Evolutionary conservation across 2,329 filamentous ascomycete genomes (phyloP).

Genomic region (Fusarium ramigenum): DNA sequence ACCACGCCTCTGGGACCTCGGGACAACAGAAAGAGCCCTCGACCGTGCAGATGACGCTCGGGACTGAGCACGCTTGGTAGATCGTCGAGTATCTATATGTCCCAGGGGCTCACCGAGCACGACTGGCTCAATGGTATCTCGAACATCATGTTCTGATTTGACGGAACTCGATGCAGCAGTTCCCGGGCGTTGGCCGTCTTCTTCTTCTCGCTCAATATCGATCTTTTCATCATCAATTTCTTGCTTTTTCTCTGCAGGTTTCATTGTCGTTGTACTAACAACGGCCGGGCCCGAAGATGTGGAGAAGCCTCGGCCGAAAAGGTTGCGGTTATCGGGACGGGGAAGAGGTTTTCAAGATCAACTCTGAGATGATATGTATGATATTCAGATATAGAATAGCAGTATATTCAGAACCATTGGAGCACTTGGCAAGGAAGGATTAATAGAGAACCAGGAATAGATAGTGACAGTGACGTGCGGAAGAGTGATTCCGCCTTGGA

Average conservation of each 20-base stretch:
- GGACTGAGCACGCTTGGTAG: constrained; percentile 40
- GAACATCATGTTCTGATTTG: constrained; percentile 21
- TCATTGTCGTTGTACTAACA: constrained; percentile 10
- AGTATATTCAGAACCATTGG: background rate
- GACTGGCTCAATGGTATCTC: constrained; percentile 33
- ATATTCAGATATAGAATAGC: background rate
- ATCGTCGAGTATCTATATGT: constrained; percentile 35
- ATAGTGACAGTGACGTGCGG: constrained; percentile 1
- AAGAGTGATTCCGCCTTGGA: constrained; percentile 30
- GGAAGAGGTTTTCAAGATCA: background rate
- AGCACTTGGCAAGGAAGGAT: background rate
- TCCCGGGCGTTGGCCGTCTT: constrained; percentile 5
- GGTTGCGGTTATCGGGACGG: constrained; percentile 14
- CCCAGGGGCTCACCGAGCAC: constrained; percentile 36
- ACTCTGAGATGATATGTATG: background rate
- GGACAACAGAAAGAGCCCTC: constrained; percentile 51
- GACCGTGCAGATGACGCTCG: constrained; percentile 53
- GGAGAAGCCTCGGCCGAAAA: constrained; percentile 23
- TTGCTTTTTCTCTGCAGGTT: constrained; percentile 6
- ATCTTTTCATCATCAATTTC: constrained; percentile 24
- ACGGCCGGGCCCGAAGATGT: constrained; percentile 36
- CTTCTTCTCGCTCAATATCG: constrained; percentile 24
- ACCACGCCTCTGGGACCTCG: constrained; percentile 68
- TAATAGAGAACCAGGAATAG: background rate
- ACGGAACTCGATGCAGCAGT: constrained; percentile 27